Base-by-base conservation (phyloP, 306 rosid genomes). In the Citrullus amarus region DNA sequence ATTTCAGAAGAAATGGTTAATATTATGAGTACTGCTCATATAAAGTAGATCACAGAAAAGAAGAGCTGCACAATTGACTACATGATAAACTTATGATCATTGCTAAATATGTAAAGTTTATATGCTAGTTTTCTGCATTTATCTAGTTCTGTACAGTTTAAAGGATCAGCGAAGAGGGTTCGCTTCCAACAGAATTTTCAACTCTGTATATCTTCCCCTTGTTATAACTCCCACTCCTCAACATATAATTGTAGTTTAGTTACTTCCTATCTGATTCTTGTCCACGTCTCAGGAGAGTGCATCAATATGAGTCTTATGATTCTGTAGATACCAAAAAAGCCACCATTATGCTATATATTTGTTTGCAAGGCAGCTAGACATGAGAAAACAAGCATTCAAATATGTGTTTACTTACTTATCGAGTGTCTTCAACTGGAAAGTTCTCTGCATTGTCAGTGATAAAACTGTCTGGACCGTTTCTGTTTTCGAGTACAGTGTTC, bases 1-100 rank as follows among this genome's bases (percentile, higher is more conserved):
- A 78, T 70, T 70, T 30, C 38, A 85, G 81, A 93, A 82, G n/a
- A 70, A 44, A 70, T 70, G 57, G 20, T 46, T n/a, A 9, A 70
- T 46, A 6, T 20, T 46, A 11, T 46, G 57, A 46, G 57, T 20
- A 43, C 4, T 14, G 44, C 2, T 38, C 36, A 41, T 68, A 32
- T 46, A 46, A 46, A 43, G 56, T 44, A 46, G 9, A 70, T 46
- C 22, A 68, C 34, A 43, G 2, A 70, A 68, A 39, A 68, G 34
- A 10, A 5, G 32, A 10, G 32, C 28, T 68, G 32, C 9, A 69
- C 6, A 69, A 41, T 53, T 22, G 6, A 6, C 39, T 16, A 50
- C 43, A 46, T 8, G 32, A 9, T 34, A 28, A 72, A 50, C 58
- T 48, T 71, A 6, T 48, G 68, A 14, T 5, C 28, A 30, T 28